Evolutionary conservation across 2,329 filamentous ascomycete species (phyloP).

Genomic region (Albophoma yamanashiensis): DNA sequence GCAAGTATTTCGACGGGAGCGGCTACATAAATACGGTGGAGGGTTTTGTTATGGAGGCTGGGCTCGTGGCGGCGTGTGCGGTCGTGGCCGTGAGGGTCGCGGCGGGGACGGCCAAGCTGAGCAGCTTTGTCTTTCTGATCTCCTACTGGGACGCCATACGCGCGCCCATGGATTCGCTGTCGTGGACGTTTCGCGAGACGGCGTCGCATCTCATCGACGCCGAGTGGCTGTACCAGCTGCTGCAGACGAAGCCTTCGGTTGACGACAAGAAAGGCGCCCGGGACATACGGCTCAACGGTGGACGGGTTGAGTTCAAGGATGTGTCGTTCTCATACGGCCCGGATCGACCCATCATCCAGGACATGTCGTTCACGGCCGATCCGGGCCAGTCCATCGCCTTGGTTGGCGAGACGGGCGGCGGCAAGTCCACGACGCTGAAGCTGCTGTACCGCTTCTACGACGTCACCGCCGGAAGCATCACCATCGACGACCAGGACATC

Average conservation of each 20-base stretch:
- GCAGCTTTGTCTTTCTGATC: constrained; percentile 48
- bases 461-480: constrained; percentile 39
- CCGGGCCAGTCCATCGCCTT: constrained; percentile 47
- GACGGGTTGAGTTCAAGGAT: constrained; percentile 41
- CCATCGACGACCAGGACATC: constrained; percentile 49
- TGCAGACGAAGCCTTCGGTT: constrained; percentile 47
- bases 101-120: constrained; percentile 15
- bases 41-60: constrained; percentile 7
- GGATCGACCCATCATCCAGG: constrained; percentile 37
- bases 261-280: constrained; percentile 33
- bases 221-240: constrained; percentile 46
- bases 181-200: constrained; percentile 14
- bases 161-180: constrained; percentile 26
- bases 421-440: constrained; percentile 53
- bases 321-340: constrained; percentile 46
- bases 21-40: constrained; percentile 4
- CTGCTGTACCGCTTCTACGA: constrained; percentile 52
- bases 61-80: constrained; percentile 5
- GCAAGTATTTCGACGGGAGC: background rate
- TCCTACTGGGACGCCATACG: constrained; percentile 47
- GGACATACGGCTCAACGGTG: constrained; percentile 30
- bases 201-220: constrained; percentile 48
- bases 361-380: constrained; percentile 35
- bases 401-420: constrained; percentile 51
- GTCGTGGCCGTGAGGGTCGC: constrained; percentile 4